A percentile compares a stretch with the other conserved stretches of the same genome.
Evolutionary conservation across 2,329 filamentous ascomycete genomes (phyloP).

Genomic region (Aspergillus tamarii): DNA sequence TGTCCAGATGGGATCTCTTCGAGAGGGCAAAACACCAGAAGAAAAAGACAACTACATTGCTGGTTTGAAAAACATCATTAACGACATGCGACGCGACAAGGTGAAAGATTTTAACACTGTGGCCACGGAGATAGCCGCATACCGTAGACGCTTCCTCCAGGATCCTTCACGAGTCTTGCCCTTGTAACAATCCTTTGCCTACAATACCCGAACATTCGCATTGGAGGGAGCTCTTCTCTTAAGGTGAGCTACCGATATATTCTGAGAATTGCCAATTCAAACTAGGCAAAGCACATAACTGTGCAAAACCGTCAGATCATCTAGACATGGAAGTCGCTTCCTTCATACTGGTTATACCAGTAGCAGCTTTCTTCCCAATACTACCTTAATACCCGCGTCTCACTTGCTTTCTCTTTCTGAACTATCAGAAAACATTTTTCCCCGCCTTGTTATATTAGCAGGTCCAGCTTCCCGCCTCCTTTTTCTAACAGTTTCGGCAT

Average conservation of each 20-base stretch:
- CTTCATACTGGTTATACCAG: constrained; percentile 14
- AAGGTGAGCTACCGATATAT: constrained; percentile 28
- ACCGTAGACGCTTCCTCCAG: constrained; percentile 54
- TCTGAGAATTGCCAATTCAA: constrained; percentile 1
- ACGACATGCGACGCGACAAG: constrained; percentile 52
- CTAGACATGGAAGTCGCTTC: constrained; percentile 3
- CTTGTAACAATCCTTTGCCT: constrained; percentile 39
- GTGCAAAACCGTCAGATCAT: constrained; percentile 2
- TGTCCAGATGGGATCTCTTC: constrained; percentile 51
- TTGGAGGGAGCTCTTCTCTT: constrained; percentile 12
- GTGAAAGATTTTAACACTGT: constrained; percentile 55
- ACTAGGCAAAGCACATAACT: constrained; percentile 6
- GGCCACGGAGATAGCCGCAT: constrained; percentile 53
- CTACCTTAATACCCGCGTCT: constrained; percentile 16
- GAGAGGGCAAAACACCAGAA: constrained; percentile 50
- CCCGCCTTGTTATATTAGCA: constrained; percentile 19
- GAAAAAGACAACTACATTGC: constrained; percentile 48
- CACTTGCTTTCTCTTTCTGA: constrained; percentile 12
- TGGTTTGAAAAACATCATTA: constrained; percentile 53
- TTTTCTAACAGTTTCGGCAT: constrained; percentile 8
- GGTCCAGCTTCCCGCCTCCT: constrained; percentile 14
- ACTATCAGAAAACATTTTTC: constrained; percentile 9
- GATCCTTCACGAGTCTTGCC: constrained; percentile 50
- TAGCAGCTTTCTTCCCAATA: constrained; percentile 3
- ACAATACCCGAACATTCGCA: constrained; percentile 6